Percentiles rank a stretch among this genome's conserved stretches.
These are phyloP conservation scores for Podospora tetraspora DNA, from an alignment of 495 filamentous ascomycete species.

Conservation along the genomic window DNA sequence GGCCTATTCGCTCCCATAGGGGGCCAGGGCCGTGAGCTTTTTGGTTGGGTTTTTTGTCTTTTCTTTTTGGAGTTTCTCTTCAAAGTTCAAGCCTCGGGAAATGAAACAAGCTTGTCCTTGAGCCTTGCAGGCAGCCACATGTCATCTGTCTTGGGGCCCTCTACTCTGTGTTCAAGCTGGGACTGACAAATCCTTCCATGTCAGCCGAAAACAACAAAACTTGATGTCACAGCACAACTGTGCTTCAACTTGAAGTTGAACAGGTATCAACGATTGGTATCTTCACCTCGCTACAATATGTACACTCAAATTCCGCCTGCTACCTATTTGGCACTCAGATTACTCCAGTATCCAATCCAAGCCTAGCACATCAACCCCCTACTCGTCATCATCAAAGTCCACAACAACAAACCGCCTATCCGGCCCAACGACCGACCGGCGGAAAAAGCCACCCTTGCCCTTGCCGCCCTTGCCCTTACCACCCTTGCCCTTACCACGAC, in stretches of 20 bases:
- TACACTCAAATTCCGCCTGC: neutral
- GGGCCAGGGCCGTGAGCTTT: too few relatives aligned
- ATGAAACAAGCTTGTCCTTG: too few relatives aligned
- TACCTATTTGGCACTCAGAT: neutral
- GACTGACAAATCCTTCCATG: neutral
- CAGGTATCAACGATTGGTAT: neutral
- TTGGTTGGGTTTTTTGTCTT: too few relatives aligned
- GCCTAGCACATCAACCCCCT: neutral
- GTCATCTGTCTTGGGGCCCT: neutral
- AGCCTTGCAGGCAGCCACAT: too few relatives aligned
- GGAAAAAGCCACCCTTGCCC: neutral
- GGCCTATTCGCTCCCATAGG: too few relatives aligned
- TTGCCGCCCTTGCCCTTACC: neutral
- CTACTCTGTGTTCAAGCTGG: neutral
- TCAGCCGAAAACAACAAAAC: neutral
- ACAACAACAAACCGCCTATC: constrained; percentile 7
- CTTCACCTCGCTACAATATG: neutral
- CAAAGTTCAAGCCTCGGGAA: too few relatives aligned
- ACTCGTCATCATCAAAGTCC: constrained; percentile 1
- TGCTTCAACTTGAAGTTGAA: neutral
- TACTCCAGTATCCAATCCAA: neutral
- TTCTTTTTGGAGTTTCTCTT: too few relatives aligned
- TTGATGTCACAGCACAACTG: neutral
- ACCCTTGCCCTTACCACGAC: neutral
- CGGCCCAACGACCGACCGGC: neutral